Base-by-base conservation (phyloP, 805 yeast species). In the Candida koratica region DNA sequence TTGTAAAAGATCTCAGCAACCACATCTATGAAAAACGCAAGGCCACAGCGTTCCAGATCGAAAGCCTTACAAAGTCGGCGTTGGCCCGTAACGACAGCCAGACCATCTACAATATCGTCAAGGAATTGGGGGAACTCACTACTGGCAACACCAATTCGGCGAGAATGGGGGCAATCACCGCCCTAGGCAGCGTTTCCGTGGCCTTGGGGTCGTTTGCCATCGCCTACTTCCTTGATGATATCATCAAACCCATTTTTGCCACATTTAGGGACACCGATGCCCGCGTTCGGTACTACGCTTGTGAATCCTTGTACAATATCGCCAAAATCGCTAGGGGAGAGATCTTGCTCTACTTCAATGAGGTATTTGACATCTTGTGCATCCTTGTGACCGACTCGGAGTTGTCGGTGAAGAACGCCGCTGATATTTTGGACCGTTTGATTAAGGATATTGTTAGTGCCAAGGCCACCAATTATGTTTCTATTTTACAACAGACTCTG, bases 321-420 rank as follows among this genome's bases (percentile, higher is more conserved):
- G 95, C 97, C 31, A 93, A 93, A 53, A 94, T 93, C 14, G 95
- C 97, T 3, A 79, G 95, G 47, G 97, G 97, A 18, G 97, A 93
- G 59, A 85, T 93, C 15, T 65, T 93, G 42, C 67, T 84, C 9
- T 89, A 86, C 56, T 93, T 93, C 69, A 93, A 90, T 60, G 97
- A 93, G 60, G 82, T 88, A 2, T 93, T 93, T 55, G 97, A 93
- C 55, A 93, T 89, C 13, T 68, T 93, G 36, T 89, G 96, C 55
- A 81, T 83, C 41, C 73, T 89, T 38, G 87, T 90, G 15, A 88
- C 96, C 0, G 97, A 90, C 52, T 75, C 88, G 1, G 97, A 93
- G 49, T 77, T 83, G 28, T 81, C 94, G 24, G 97, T 93, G 19
- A 84, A 89, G 51, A 90, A 88, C 49, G 98, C 96, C 7, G 97